Evolutionary conservation across 768 basidiomycete genomes (phyloP).

Genomic region (Tulasnella sp.): DNA sequence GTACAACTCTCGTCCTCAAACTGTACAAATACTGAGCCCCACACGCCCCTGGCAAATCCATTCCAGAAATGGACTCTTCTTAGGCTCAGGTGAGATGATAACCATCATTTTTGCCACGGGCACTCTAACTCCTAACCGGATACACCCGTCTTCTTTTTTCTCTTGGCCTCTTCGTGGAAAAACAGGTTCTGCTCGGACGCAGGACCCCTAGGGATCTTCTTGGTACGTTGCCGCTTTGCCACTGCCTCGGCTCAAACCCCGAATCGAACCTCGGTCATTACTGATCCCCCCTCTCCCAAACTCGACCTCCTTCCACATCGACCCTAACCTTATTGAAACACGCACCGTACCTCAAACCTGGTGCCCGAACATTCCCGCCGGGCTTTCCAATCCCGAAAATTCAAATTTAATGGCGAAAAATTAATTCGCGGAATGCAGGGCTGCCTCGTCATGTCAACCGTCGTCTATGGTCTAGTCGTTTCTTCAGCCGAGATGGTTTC

Average conservation of each 20-base stretch:
- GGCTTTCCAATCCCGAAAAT: too few relatives aligned
- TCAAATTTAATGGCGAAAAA: background rate
- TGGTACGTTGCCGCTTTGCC: background rate
- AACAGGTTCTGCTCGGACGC: slow-evolving; percentile 15
- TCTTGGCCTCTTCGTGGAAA: background rate
- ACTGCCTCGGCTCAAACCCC: too few relatives aligned
- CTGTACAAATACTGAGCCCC: too few relatives aligned
- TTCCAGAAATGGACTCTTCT: slow-evolving; percentile 21
- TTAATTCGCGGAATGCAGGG: background rate
- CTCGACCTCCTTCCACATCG: too few relatives aligned
- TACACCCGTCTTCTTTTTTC: background rate
- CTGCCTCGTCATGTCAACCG: background rate
- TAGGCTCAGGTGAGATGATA: slow-evolving; percentile 20
- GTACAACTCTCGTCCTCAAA: too few relatives aligned
- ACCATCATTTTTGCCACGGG: background rate
- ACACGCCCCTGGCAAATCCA: too few relatives aligned
- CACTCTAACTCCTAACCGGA: too few relatives aligned
- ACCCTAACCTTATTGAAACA: too few relatives aligned
- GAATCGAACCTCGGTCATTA: too few relatives aligned
- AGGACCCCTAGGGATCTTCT: slow-evolving; percentile 14
- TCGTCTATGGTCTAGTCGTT: slow-evolving; percentile 20
- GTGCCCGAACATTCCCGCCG: background rate
- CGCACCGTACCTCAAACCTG: too few relatives aligned
- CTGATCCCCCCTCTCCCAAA: too few relatives aligned
- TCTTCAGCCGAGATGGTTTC: slow-evolving; percentile 27